Base-by-base conservation (phyloP, 1,284 basidiomycete species). In the Cutaneotrichosporon curvatum region DNA sequence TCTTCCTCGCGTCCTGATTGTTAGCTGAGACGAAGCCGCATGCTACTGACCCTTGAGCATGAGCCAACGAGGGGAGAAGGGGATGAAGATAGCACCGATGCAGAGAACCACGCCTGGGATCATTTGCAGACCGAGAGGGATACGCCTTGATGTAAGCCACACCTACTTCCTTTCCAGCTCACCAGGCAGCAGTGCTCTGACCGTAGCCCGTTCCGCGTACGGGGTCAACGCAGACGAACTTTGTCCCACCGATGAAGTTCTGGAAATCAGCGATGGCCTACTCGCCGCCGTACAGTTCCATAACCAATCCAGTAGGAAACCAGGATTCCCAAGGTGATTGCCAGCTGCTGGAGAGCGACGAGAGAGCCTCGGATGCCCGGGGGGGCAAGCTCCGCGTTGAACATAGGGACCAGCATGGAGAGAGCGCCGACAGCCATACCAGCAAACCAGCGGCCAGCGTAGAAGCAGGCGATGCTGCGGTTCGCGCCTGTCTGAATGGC, bases 351-450 rank as follows among this genome's bases (percentile, higher is more conserved):
- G 12, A 89, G 77, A 3, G 84, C 84, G 36, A 88, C 85, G 31
- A 88, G 74, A 58, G 82, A 83, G 8, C 86, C 86, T 55, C 86
- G 80, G 19, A 89, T 83, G 69, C 87, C 85, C 2, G 85, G 83
- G 18, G 85, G 84, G 1, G 84, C 82, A 37, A 87, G 77, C 67
- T 82, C 80, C 37, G 79, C 78, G 60, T 88, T 87, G 76, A 85
- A 87, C 69, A 71, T 70, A 20, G 69, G 69, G 1, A 70, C 67
- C 14, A 70, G 53, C 62, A 68, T 70, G 4, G 67, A 70, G 7
- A 71, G 49, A 9, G 68, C 67, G 32, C 69, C 69, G 34, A 71
- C 63, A 40, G 59, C 69, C 50, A 71, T 62, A 57, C 69, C 69
- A 21, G 61, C 65, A 36, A 71, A 54, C 49, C 62, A 68, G 44